phyloP scores from a whole-genome alignment of 2,329 filamentous ascomycete species.

The Delphinella strobiligena region DNA sequence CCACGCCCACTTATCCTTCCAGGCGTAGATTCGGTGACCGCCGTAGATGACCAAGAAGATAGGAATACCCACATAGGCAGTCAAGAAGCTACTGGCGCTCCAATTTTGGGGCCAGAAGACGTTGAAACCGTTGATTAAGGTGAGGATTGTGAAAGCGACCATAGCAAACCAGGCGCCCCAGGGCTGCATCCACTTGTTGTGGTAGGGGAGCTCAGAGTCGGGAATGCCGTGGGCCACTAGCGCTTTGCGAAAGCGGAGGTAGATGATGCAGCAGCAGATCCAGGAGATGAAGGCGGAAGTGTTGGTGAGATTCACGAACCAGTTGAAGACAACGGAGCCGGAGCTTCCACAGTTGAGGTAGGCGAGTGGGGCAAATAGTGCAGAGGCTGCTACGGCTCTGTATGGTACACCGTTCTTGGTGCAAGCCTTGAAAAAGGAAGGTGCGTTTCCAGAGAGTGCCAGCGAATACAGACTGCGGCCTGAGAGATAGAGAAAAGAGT shows the following conservation, averaged over 20 bases:
- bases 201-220: slow-evolving; percentile 37
- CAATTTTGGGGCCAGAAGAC: slow-evolving; percentile 58
- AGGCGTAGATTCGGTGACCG: slow-evolving; percentile 36
- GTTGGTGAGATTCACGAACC: slow-evolving; percentile 57
- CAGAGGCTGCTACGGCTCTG: slow-evolving; percentile 31
- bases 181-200: slow-evolving; percentile 44
- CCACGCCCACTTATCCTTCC: slow-evolving; percentile 40
- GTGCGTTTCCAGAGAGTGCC: slow-evolving; percentile 52
- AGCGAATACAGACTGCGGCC: slow-evolving; percentile 40
- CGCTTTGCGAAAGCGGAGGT: slow-evolving; percentile 48
- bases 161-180: slow-evolving; percentile 54
- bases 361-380: slow-evolving; percentile 33
- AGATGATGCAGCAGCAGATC: slow-evolving; percentile 43
- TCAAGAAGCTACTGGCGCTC: slow-evolving; percentile 51
- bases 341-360: slow-evolving; percentile 37
- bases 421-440: slow-evolving; percentile 46
- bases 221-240: slow-evolving; percentile 41
- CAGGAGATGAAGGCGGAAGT: slow-evolving; percentile 43
- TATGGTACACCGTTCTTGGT: slow-evolving; percentile 48
- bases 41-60: slow-evolving; percentile 47
- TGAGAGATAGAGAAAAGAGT: slow-evolving; percentile 40
- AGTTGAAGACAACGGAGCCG: slow-evolving; percentile 44
- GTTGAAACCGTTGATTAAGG: slow-evolving; percentile 63
- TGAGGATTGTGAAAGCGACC: slow-evolving; percentile 47
- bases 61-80: slow-evolving; percentile 53